Conservation (phyloP, 306 rosid species). For the Morella rubra region DNA sequence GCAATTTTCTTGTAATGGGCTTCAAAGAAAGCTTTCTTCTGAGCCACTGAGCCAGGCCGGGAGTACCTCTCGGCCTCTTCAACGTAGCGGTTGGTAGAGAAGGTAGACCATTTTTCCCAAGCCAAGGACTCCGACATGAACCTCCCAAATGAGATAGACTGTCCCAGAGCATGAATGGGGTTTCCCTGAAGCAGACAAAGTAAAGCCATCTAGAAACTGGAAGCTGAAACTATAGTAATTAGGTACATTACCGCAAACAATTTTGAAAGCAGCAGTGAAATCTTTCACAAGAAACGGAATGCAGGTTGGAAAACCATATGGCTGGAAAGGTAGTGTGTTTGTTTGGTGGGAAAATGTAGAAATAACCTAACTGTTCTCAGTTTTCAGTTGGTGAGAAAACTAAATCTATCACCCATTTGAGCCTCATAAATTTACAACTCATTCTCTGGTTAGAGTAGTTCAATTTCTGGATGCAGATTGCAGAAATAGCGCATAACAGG, state of each 20-base stretch:
- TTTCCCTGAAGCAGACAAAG: conserved; percentile 44
- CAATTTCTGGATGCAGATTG: not conserved
- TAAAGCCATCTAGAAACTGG: not conserved
- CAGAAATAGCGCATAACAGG: conserved; percentile 2
- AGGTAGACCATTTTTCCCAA: conserved; percentile 92
- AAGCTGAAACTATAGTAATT: not conserved
- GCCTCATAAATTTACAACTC: not conserved
- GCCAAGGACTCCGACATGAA: conserved; percentile 71
- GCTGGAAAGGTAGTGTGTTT: not conserved
- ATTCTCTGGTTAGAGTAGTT: not conserved
- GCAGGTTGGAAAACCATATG: not conserved
- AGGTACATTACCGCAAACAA: not conserved
- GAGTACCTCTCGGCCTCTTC: conserved; percentile 91
- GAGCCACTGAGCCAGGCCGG: conserved; percentile 89
- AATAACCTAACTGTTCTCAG: not conserved
- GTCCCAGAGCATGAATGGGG: conserved; percentile 73
- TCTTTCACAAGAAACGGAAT: not conserved
- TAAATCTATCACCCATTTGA: not conserved
- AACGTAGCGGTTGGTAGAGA: conserved; percentile 84
- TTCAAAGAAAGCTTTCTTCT: conserved; percentile 98
- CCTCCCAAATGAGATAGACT: conserved; percentile 90
- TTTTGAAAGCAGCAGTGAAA: not conserved
- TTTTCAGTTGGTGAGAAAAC: not conserved
- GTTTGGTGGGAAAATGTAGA: not conserved
- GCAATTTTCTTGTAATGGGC: conserved; percentile 95